Conservation (phyloP, 2,329 filamentous ascomycete species). For the Decorospora gaudefroyi region DNA sequence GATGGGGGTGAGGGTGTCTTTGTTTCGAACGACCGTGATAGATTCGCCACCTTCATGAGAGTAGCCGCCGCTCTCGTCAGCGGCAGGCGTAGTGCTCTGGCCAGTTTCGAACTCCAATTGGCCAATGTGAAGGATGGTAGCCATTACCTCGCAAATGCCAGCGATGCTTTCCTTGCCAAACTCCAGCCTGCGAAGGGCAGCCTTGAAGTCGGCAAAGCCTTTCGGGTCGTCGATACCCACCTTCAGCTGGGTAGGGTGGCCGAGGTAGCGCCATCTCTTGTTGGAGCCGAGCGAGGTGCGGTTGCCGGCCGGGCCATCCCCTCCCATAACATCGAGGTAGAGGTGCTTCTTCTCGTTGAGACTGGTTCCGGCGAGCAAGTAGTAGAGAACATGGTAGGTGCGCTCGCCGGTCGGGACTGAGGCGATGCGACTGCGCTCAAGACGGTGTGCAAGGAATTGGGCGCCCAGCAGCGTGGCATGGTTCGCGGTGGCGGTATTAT, state of each 20-base stretch:
- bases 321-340: constrained; percentile 59
- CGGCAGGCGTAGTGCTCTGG: constrained; percentile 75
- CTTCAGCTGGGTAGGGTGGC: constrained; percentile 94
- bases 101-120: constrained; percentile 91
- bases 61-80: constrained; percentile 93
- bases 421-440: constrained; percentile 89
- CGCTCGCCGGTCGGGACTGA: constrained; percentile 93
- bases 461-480: constrained; percentile 89
- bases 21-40: constrained; percentile 88
- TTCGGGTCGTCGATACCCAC: constrained; percentile 95
- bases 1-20: constrained; percentile 81
- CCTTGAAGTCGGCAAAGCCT: constrained; percentile 97
- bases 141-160: constrained; percentile 93
- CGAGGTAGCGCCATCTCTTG: constrained; percentile 93
- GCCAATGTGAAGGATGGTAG: constrained; percentile 93
- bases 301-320: constrained; percentile 57
- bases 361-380: constrained; percentile 89
- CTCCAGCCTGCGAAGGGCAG: constrained; percentile 88
- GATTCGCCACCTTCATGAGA: constrained; percentile 91
- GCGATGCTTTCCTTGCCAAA: constrained; percentile 93
- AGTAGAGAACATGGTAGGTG: constrained; percentile 96
- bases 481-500: constrained; percentile 83
- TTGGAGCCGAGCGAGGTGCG: constrained; percentile 62
- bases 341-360: constrained; percentile 87
- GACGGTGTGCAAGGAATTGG: constrained; percentile 88